These are phyloP conservation scores for Tylopilus subfusipes DNA, from an alignment of 768 basidiomycete genomes.

Conservation along the genomic window DNA sequence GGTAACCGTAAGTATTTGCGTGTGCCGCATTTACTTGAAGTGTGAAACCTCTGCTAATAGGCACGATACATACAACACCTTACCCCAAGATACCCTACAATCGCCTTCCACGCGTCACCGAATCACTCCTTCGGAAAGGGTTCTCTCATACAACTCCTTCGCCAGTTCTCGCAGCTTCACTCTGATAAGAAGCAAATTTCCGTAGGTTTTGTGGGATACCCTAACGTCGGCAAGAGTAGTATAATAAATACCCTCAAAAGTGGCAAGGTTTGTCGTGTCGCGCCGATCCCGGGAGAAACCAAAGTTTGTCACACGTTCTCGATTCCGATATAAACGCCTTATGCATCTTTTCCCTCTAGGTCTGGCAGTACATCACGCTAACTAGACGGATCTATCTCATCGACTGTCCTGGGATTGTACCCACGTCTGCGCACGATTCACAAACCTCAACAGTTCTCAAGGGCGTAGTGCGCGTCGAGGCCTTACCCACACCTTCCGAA, in stretches of 20 bases:
- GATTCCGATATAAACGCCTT: neutral
- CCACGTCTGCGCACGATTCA: slow-evolving; percentile 86
- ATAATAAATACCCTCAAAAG: slow-evolving; percentile 99
- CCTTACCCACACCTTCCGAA: slow-evolving; percentile 86
- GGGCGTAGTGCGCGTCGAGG: slow-evolving; percentile 95
- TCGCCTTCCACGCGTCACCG: slow-evolving; percentile 98
- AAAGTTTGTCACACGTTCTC: slow-evolving; percentile 45
- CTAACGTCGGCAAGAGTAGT: slow-evolving; percentile 95
- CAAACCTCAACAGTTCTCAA: slow-evolving; percentile 92
- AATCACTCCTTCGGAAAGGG: slow-evolving; percentile 99
- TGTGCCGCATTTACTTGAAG: neutral
- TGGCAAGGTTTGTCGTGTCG: slow-evolving; percentile 94
- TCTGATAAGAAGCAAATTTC: slow-evolving; percentile 99
- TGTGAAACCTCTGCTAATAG: slow-evolving; percentile 37
- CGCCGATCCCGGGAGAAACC: slow-evolving; percentile 96
- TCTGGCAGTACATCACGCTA: slow-evolving; percentile 99
- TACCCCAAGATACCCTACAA: slow-evolving; percentile 90
- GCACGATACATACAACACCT: slow-evolving; percentile 95
- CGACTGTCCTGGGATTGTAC: slow-evolving; percentile 98
- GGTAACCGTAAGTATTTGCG: slow-evolving; percentile 76
- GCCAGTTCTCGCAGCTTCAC: slow-evolving; percentile 95
- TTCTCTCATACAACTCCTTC: slow-evolving; percentile 91
- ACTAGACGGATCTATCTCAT: slow-evolving; percentile 97
- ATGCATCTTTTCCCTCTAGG: slow-evolving; percentile 32
- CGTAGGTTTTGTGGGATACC: slow-evolving; percentile 96